phyloP scores from a whole-genome alignment of 148 eudicot genomes.

The Silene conica region DNA sequence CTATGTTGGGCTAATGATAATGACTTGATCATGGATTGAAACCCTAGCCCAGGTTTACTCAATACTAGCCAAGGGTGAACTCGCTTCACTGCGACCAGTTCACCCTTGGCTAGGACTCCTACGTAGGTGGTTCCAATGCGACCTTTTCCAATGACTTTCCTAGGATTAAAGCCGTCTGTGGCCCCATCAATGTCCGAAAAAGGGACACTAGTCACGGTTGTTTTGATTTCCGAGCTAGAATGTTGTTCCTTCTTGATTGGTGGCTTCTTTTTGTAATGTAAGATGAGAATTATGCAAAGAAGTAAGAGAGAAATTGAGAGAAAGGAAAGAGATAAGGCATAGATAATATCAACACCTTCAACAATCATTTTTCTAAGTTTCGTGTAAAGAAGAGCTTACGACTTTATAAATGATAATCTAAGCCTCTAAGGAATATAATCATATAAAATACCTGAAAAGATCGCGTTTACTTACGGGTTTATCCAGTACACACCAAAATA shows the following conservation, averaged over 20 bases:
- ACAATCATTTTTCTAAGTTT: slow-evolving; percentile 8
- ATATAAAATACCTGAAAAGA: too few relatives aligned
- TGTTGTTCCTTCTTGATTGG: background rate
- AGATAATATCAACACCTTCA: slow-evolving; percentile 27
- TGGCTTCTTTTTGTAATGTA: slow-evolving; percentile 37
- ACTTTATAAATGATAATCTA: slow-evolving; percentile 14
- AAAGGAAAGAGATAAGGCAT: slow-evolving; percentile 32
- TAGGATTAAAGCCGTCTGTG: slow-evolving; percentile 67
- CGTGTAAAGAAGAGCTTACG: background rate
- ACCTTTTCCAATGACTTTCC: slow-evolving; percentile 65
- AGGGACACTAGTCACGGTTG: slow-evolving; percentile 22
- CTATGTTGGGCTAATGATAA: slow-evolving; percentile 65
- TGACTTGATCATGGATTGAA: slow-evolving; percentile 51
- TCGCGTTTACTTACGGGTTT: too few relatives aligned
- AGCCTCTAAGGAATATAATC: background rate
- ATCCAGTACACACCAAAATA: too few relatives aligned
- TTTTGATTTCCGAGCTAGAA: slow-evolving; percentile 2
- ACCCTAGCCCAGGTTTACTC: slow-evolving; percentile 52
- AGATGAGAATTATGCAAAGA: slow-evolving; percentile 28
- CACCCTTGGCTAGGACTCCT: slow-evolving; percentile 46
- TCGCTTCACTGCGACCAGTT: slow-evolving; percentile 55
- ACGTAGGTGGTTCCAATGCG: slow-evolving; percentile 69
- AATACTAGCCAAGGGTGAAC: slow-evolving; percentile 69
- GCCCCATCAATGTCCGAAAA: slow-evolving; percentile 58
- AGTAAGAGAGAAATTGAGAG: slow-evolving; percentile 35